Evolutionary conservation across 768 basidiomycete species (phyloP).

Genomic region (Clathrus columnatus): DNA sequence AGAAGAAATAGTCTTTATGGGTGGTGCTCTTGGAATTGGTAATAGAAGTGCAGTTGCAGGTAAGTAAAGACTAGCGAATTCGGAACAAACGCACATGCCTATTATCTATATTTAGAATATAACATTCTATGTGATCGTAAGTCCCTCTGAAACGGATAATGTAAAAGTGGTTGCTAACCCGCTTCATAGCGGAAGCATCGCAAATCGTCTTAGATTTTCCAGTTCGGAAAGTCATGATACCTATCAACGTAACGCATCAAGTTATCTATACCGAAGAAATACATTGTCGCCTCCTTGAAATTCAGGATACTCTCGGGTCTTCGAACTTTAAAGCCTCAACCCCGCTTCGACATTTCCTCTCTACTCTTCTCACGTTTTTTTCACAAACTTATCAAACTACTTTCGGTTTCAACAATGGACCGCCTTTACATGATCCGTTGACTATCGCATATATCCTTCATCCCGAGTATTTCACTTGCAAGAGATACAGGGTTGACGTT

Average conservation of each 20-base stretch:
- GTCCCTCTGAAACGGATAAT: conserved; percentile 19
- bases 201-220: conserved; percentile 72
- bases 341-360: conserved; percentile 61
- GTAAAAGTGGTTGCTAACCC: too few relatives aligned
- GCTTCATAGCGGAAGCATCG: conserved; percentile 58
- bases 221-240: conserved; percentile 66
- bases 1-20: conserved; percentile 80
- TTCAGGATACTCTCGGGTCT: conserved; percentile 19
- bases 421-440: conserved; percentile 81
- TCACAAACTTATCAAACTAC: conserved; percentile 60
- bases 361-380: conserved; percentile 68
- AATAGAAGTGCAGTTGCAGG: conserved; percentile 73
- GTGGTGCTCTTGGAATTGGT: conserved; percentile 80
- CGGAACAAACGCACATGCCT: not conserved
- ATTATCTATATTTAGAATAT: conserved; percentile 40
- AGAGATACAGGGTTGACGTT: conserved; percentile 73
- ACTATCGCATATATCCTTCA: conserved; percentile 67
- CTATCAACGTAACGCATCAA: conserved; percentile 82
- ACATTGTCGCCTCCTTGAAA: conserved; percentile 44
- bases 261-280: conserved; percentile 59
- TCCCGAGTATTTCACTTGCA: conserved; percentile 56
- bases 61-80: conserved; percentile 17
- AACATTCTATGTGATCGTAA: conserved; percentile 77
- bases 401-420: conserved; percentile 78
- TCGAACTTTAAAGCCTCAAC: conserved; percentile 24